Base-by-base conservation (phyloP, 2,329 filamentous ascomycete genomes). In the Sphaerostilbella broomeana region DNA sequence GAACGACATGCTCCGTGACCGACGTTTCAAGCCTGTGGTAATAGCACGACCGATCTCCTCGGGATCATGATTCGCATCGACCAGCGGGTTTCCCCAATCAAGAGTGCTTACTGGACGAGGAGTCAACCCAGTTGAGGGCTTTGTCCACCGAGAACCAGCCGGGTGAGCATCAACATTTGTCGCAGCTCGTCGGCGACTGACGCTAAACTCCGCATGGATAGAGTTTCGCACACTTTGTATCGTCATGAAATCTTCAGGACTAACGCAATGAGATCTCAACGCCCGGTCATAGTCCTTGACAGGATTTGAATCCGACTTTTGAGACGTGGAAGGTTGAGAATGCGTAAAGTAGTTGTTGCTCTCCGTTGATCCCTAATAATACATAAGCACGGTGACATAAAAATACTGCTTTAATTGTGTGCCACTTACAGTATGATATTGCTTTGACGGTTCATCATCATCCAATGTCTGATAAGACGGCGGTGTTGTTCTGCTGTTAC, bases 31-130 rank as follows among this genome's bases (percentile, higher is more conserved):
- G 4, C 60, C 65, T 22, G 61, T 61, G 2, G 76, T 78, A 33
- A 81, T 72, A 32, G 77, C 77, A 13, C 72, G 70, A n/a, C 77
- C 78, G 43, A 81, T 80, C 41, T 73, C 68, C n/a, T 65, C 59
- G 1, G 70, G 65, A 42, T 73, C 66, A 1, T 70, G 64, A 11
- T 63, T 57, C 4, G 53, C 57, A 16, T 54, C 51, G 8, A 61
- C 51, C 35, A 60, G 49, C 17, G 59, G 61, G 30, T 62, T 70
- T 16, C 64, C 68, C 24, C 72, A 68, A 6, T 65, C 75, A 29
- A 79, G 75, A 6, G 67, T 69, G 50, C 76, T 81, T n/a, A 73
- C 75, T 15, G 78, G 77, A 25, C 78, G 67, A 0, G 78, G 77
- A 3, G 75, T 76, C 30, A 81, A 61, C 0, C 77, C 78, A 2